Conservation (phyloP, 2,329 filamentous ascomycete genomes). For the Arthrocladium fulminans region DNA sequence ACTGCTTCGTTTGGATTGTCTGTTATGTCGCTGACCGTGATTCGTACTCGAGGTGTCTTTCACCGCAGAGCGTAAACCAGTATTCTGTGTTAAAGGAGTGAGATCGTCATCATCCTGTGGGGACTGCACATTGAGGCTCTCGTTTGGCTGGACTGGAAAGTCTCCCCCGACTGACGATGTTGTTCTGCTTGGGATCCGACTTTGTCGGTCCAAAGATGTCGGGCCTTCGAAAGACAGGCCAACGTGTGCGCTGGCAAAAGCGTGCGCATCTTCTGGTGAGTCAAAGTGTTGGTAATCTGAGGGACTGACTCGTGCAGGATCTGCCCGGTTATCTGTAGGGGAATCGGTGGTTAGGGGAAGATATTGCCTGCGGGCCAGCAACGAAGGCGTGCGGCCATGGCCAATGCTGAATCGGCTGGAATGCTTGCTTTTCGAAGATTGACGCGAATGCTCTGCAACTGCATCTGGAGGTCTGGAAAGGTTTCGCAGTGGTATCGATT, state of each 20-base stretch:
- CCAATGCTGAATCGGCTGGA: slow-evolving; percentile 38
- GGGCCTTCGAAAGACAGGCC: slow-evolving; percentile 34
- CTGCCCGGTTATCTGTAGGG: not conserved
- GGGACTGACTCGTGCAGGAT: not conserved
- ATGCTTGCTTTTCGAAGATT: slow-evolving; percentile 19
- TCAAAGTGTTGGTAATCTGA: slow-evolving; percentile 25
- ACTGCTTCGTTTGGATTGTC: slow-evolving; percentile 43
- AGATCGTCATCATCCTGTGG: slow-evolving; percentile 48
- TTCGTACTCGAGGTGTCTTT: slow-evolving; percentile 43
- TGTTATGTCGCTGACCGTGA: slow-evolving; percentile 38
- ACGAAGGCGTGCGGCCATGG: slow-evolving; percentile 31
- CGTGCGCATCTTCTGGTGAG: slow-evolving; percentile 30
- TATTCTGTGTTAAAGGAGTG: slow-evolving; percentile 49
- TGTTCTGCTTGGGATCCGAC: no score
- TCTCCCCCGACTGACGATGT: slow-evolving; percentile 20
- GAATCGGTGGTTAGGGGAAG: slow-evolving; percentile 13
- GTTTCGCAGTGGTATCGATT: slow-evolving; percentile 64
- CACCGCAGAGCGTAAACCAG: slow-evolving; percentile 42
- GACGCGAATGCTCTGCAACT: slow-evolving; percentile 24
- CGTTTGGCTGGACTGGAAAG: slow-evolving; percentile 13
- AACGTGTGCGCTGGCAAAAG: slow-evolving; percentile 36
- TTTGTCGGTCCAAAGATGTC: no score
- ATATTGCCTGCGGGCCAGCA: slow-evolving; percentile 19
- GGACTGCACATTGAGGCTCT: slow-evolving; percentile 29
- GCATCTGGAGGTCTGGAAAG: slow-evolving; percentile 38